phyloP scores from a whole-genome alignment of 106 monocot species.

The Platanthera guangdongensis region DNA sequence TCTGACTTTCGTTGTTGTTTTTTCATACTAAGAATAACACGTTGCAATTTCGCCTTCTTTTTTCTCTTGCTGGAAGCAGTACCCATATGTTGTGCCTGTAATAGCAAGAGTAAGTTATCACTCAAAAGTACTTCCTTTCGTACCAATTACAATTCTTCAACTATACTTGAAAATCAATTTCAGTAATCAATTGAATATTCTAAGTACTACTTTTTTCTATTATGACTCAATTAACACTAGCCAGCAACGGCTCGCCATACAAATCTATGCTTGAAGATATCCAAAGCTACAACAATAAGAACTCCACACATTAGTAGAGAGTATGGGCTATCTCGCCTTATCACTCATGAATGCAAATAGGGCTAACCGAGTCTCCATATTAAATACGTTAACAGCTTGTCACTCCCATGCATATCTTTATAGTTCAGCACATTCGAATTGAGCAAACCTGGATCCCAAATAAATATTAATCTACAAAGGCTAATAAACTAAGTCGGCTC shows the following conservation, averaged over 20 bases:
- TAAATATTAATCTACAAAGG: too few relatives aligned
- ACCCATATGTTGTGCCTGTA: constrained; percentile 79
- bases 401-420: too few relatives aligned
- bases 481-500: too few relatives aligned
- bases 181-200: background rate
- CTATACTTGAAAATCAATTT: background rate
- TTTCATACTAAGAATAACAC: constrained; percentile 81
- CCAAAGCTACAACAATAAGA: background rate
- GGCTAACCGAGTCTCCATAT: too few relatives aligned
- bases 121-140: background rate
- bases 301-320: too few relatives aligned
- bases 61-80: constrained; percentile 92
- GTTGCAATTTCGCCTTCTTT: constrained; percentile 95
- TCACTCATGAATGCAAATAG: too few relatives aligned
- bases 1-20: constrained; percentile 59
- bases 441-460: too few relatives aligned
- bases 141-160: background rate
- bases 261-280: background rate
- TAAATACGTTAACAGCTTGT: too few relatives aligned
- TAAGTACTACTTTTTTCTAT: background rate
- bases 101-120: constrained; percentile 7
- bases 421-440: too few relatives aligned
- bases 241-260: background rate
- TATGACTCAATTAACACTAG: background rate
- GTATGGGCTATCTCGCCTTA: too few relatives aligned